Evolutionary conservation across 2,329 filamentous ascomycete species (phyloP), one percentile per base, ranked within the genome.

Genomic region (Alternaria metachromatica): DNA sequence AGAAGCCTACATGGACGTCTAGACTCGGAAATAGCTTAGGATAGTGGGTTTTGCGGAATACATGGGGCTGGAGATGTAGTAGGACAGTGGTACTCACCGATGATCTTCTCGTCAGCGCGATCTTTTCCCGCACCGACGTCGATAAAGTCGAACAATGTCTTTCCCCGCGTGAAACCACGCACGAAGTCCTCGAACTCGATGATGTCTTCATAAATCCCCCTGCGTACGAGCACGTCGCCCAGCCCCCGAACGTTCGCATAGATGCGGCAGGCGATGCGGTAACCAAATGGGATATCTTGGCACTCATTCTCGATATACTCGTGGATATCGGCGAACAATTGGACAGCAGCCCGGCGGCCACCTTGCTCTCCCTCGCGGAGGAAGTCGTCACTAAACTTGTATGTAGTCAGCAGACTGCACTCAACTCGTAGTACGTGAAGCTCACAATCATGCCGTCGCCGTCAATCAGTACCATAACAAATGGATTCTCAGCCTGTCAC

Each of bases 231-330:
- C 12, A 80, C 78, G 37, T 87, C 83, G 33, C 80, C 81, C 46
- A 88, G 77, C 25, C 82, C 82, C 66, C 82, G 83, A 49, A 87
- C 75, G 72, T 88, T 87, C 65, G 84, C 82, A 74, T 87, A 88
- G 61, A 88, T 79, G 63, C 83, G 83, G 25, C 82, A 82, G 46
- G 86, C 80, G 69, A 88, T 80, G 67, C 84, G 86, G 21, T 81
- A 62, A 11, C 69, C 80, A 3, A 78, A 74, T 1, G 80, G 79
- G 44, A 87, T 74, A 51, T 80, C 79, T 2, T 78, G 75, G 9
- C 53, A 28, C 11, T 74, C 69, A 8, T 51, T 58, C 15, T 81
- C 72, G 12, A 86, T 74, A 69, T 84, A 85, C 37, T 80, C 69
- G 44, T 79, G 75, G 33, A 87, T 74, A 6, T 79, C 75, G 33